These are phyloP conservation scores for Mortierella sp. DNA, from an alignment of 371 early-diverging fungal species.

Conservation along the genomic window DNA sequence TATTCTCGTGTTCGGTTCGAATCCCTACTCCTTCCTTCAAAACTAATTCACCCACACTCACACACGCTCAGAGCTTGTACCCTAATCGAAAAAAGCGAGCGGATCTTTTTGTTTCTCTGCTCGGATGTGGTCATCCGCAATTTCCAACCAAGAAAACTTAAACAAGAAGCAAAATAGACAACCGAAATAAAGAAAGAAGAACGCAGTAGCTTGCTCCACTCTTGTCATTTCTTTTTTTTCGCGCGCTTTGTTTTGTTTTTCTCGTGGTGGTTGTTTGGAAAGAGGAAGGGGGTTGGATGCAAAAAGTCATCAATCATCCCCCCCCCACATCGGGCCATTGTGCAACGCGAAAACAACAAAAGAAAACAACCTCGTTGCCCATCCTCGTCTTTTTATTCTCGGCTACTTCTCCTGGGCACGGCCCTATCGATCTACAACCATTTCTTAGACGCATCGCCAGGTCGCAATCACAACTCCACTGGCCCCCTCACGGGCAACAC, in stretches of 20 bases:
- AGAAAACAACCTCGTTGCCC: too few relatives aligned
- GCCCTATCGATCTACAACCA: too few relatives aligned
- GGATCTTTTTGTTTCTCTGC: neutral
- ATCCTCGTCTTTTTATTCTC: too few relatives aligned
- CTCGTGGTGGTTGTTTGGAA: conserved; percentile 4
- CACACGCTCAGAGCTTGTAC: too few relatives aligned
- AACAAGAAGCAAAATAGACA: conserved; percentile 1
- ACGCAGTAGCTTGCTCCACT: neutral
- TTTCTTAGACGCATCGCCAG: conserved; percentile 37
- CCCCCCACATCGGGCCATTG: too few relatives aligned
- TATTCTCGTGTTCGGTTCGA: too few relatives aligned
- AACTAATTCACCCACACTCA: too few relatives aligned
- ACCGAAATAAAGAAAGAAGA: neutral
- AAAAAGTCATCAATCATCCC: too few relatives aligned
- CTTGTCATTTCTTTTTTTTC: neutral
- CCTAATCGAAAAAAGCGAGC: too few relatives aligned
- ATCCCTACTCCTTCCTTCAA: too few relatives aligned
- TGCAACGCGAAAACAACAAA: too few relatives aligned
- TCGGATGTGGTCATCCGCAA: conserved; percentile 2
- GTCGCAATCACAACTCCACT: conserved; percentile 55
- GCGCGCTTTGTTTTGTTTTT: neutral
- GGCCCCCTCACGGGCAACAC: conserved; percentile 48
- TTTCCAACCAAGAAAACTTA: neutral
- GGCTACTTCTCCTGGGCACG: too few relatives aligned
- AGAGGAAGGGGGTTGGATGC: neutral